Evolutionary conservation across 495 filamentous ascomycete species (phyloP), one percentile per base, ranked within the genome.

Genomic region (Letharia columbiana): DNA sequence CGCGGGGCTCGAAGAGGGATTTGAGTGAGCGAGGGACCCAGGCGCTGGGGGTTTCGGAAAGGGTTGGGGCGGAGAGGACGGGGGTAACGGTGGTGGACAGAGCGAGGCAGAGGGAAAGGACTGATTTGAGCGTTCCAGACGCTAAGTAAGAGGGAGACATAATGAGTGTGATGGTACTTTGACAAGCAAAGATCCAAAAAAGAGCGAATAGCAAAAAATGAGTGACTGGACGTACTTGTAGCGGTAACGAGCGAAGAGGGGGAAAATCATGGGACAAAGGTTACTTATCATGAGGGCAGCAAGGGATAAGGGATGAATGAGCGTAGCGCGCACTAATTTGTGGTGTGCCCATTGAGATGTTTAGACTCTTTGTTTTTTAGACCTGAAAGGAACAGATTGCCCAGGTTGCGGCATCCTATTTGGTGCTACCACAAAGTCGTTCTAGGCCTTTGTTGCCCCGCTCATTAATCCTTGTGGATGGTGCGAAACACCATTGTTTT

Each of bases 151-250:
- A 57, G 15, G 31, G 33, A 57, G 54, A 57, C 54, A 57, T 57
- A 37, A 37, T 57, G 31, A 57, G 33, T 57, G 54, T 37, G 33
- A 12, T 3, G 31, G 54, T 37, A 57, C n/a, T 37, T 57, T 57
- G 54, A 57, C 54, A 57, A 57, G 33, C 54, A 57, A 57, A 57
- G 54, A 57, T 57, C 54, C 54, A 57, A 37, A 57, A 56, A 57
- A 37, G 54, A 57, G 33, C 20, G 54, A 37, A 20, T 15, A 57
- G 31, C 33, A 57, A 37, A 56, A n/a, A 57, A 57, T 37, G 54
- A 57, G 54, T 17, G 54, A 57, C 31, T 57, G 33, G 54, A 20
- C 54, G 31, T 57, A 37, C 54, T 52, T 35, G 54, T 6, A 20
- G 20, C 17, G 54, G 15, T 37, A 37, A 57, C 15, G 54, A 57